Evolutionary conservation across 2,329 filamentous ascomycete species (phyloP).

Genomic region (Paraconiothyrium brasiliense): DNA sequence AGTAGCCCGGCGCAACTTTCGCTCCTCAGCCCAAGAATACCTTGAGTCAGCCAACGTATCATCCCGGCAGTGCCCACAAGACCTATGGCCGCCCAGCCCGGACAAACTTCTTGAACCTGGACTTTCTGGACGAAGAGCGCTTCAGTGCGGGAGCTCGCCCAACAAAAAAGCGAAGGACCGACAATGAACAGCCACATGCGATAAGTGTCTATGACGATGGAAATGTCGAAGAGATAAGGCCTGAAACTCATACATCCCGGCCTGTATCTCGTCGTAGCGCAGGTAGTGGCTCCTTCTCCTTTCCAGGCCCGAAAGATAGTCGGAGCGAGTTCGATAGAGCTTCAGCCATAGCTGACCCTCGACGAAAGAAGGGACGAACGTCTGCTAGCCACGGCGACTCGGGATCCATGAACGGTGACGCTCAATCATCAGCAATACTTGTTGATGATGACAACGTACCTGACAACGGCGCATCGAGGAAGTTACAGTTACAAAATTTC

Average conservation of each 20-base stretch:
- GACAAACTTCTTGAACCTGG: not conserved
- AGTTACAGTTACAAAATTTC: slow-evolving; percentile 16
- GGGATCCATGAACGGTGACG: slow-evolving; percentile 3
- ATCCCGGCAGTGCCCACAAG: slow-evolving; percentile 7
- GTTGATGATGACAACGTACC: slow-evolving; percentile 16
- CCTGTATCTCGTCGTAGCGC: slow-evolving; percentile 24
- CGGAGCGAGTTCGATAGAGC: slow-evolving; percentile 31
- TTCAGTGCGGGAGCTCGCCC: not conserved
- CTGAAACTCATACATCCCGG: slow-evolving; percentile 13
- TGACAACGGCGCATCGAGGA: slow-evolving; percentile 7
- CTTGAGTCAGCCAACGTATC: slow-evolving; percentile 17
- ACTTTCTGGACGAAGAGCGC: not conserved
- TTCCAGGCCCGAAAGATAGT: slow-evolving; percentile 4
- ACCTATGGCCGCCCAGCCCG: slow-evolving; percentile 25
- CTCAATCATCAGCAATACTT: slow-evolving; percentile 16
- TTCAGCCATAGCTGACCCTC: slow-evolving; percentile 20
- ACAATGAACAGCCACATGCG: not conserved
- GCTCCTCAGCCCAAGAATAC: slow-evolving; percentile 28
- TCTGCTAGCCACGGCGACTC: not conserved
- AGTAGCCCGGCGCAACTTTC: slow-evolving; percentile 23
- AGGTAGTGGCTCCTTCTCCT: slow-evolving; percentile 22
- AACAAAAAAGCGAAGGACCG: slow-evolving; percentile 5
- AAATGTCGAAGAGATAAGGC: not conserved
- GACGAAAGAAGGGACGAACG: slow-evolving; percentile 25
- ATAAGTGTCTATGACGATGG: slow-evolving; percentile 4